A percentile compares a stretch with the other conserved stretches of the same genome.
These are phyloP conservation scores for Stephania yunnanensis DNA, from an alignment of 164 flowering plant species.

Conservation along the genomic window DNA sequence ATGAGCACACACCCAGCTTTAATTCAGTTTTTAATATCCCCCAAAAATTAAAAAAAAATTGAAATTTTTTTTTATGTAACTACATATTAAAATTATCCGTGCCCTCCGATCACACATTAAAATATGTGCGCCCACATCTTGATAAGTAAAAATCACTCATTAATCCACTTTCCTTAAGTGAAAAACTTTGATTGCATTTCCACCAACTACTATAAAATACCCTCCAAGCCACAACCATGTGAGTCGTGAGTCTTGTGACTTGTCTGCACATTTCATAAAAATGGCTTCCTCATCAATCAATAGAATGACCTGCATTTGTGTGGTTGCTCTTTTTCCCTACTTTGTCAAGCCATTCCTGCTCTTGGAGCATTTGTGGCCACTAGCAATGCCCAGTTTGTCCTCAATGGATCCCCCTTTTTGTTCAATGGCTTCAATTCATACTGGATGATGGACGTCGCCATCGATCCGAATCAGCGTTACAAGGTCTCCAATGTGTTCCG, in stretches of 20 bases:
- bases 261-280: background rate
- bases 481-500: constrained; percentile 23
- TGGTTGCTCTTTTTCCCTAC: background rate
- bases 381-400: constrained; percentile 12
- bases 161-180: too few relatives aligned
- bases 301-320: constrained; percentile 6
- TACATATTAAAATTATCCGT: too few relatives aligned
- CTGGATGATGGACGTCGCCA: constrained; percentile 33
- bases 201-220: background rate
- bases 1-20: background rate
- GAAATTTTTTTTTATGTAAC: too few relatives aligned
- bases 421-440: constrained; percentile 32
- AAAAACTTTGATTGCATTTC: background rate
- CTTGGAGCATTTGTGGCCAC: constrained; percentile 17
- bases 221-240: background rate
- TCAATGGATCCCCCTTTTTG: constrained; percentile 24
- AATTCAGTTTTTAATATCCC: background rate
- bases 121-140: too few relatives aligned
- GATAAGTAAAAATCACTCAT: too few relatives aligned
- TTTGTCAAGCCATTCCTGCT: constrained; percentile 11
- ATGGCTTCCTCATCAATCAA: background rate
- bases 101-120: too few relatives aligned
- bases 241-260: background rate
- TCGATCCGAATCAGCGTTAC: constrained; percentile 24
- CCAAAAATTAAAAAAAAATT: too few relatives aligned